These are phyloP conservation scores for Eucalyptus cloeziana DNA, from an alignment of 345 rosid species.

Conservation along the genomic window DNA sequence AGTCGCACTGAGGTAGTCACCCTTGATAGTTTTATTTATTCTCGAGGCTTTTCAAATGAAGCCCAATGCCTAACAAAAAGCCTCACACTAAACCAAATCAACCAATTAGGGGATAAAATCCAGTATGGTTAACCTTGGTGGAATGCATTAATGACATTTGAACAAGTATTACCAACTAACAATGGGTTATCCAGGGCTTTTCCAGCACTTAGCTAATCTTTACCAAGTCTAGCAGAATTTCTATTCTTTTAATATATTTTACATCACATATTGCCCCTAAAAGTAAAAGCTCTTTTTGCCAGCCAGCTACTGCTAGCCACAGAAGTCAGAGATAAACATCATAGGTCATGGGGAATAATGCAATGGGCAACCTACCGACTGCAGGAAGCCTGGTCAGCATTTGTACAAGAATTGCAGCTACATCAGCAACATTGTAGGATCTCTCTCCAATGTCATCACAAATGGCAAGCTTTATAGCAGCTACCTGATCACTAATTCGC, in stretches of 20 bases:
- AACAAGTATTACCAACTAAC: not conserved
- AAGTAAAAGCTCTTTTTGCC: not conserved
- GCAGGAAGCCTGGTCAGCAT: slow-evolving; percentile 63
- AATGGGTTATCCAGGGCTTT: not conserved
- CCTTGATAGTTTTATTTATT: not conserved
- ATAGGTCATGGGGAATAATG: not conserved
- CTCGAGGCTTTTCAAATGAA: not conserved
- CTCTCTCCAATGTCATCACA: slow-evolving; percentile 97
- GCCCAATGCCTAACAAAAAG: not conserved
- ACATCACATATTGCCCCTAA: not conserved
- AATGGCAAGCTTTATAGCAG: slow-evolving; percentile 93
- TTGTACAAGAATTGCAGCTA: slow-evolving; percentile 82
- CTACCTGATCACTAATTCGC: slow-evolving; percentile 83
- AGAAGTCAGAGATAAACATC: not conserved
- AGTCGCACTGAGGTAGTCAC: not conserved
- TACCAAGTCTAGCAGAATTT: not conserved
- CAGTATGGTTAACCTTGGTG: not conserved
- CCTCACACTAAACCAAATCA: not conserved
- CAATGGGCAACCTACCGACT: slow-evolving; percentile 27
- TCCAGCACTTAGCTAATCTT: not conserved
- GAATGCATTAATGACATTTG: not conserved
- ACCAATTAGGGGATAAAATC: not conserved
- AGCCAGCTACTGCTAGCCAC: not conserved
- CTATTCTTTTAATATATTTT: not conserved
- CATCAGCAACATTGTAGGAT: slow-evolving; percentile 75